A percentile compares a stretch with the other conserved stretches of the same genome.
These are phyloP conservation scores for Penicillium psychrofluorescens DNA, from an alignment of 495 filamentous ascomycete genomes.

Conservation along the genomic window DNA sequence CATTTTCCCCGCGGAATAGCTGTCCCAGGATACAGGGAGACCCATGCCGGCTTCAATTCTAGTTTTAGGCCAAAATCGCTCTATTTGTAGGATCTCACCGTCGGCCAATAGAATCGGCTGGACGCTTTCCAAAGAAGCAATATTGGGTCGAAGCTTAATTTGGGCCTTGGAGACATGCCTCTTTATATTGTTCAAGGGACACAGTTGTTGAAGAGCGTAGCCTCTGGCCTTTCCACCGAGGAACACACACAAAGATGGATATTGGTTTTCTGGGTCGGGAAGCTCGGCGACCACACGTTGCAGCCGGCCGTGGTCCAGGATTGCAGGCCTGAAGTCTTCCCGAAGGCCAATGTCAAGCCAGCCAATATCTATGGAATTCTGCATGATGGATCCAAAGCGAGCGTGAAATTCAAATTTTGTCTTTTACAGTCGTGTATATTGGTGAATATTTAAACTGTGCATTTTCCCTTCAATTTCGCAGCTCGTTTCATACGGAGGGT, in stretches of 20 bases:
- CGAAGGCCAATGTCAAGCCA: conserved; percentile 12
- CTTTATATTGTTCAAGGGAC: conserved; percentile 17
- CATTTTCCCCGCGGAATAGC: background rate
- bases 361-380: conserved; percentile 7
- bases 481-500: background rate
- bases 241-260: conserved; percentile 14
- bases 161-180: background rate
- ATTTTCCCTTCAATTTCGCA: background rate
- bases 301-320: conserved; percentile 12
- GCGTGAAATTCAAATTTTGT: background rate
- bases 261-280: conserved; percentile 4
- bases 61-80: background rate
- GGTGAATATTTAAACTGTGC: background rate
- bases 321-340: conserved; percentile 4
- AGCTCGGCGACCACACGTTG: conserved; percentile 6
- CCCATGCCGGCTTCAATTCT: conserved; percentile 1
- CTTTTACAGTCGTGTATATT: background rate
- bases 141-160: conserved; percentile 13
- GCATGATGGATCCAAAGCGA: conserved; percentile 1
- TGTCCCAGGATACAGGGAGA: conserved; percentile 3
- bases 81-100: background rate
- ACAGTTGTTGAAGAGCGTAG: conserved; percentile 9
- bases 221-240: conserved; percentile 8
- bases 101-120: conserved; percentile 13
- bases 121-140: conserved; percentile 1